Evolutionary conservation across 495 filamentous ascomycete genomes (phyloP).

Genomic region (Baudoinia panamericana): DNA sequence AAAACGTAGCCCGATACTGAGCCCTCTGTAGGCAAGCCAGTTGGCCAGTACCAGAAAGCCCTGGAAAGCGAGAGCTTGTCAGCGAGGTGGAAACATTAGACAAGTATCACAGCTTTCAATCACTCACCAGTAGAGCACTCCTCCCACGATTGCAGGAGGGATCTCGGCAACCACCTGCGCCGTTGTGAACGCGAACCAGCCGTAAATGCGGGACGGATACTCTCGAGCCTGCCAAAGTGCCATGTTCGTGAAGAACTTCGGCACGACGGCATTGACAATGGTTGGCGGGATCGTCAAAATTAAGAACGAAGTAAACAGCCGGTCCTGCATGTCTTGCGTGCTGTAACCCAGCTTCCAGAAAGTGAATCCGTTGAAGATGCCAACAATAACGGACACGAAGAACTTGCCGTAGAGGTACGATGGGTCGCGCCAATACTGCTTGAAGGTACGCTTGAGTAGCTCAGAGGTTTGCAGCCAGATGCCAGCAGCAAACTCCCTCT

Average conservation of each 20-base stretch:
- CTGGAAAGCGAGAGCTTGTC: too few relatives aligned
- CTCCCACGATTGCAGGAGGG: slow-evolving; percentile 51
- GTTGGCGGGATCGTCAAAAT: slow-evolving; percentile 64
- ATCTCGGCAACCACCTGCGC: slow-evolving; percentile 67
- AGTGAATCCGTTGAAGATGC: slow-evolving; percentile 42
- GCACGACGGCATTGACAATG: slow-evolving; percentile 60
- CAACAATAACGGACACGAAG: slow-evolving; percentile 54
- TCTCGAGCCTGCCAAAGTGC: slow-evolving; percentile 66
- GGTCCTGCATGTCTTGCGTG: slow-evolving; percentile 60
- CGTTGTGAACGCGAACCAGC: slow-evolving; percentile 70
- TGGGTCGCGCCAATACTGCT: slow-evolving; percentile 56
- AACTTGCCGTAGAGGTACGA: slow-evolving; percentile 66
- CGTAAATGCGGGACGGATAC: slow-evolving; percentile 63
- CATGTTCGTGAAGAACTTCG: slow-evolving; percentile 71
- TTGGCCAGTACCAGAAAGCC: slow-evolving; percentile 71
- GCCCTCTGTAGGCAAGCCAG: slow-evolving; percentile 52
- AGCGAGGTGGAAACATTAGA: too few relatives aligned
- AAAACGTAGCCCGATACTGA: slow-evolving; percentile 65
- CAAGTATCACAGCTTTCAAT: too few relatives aligned
- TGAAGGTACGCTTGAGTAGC: slow-evolving; percentile 53
- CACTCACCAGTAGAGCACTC: slow-evolving; percentile 57
- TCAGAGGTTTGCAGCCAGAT: slow-evolving; percentile 44
- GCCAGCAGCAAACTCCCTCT: slow-evolving; percentile 52
- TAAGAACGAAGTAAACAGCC: slow-evolving; percentile 66
- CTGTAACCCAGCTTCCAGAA: slow-evolving; percentile 63